These are phyloP conservation scores for Jasminum sambac DNA, from an alignment of 257 asterid genomes.

Conservation along the genomic window DNA sequence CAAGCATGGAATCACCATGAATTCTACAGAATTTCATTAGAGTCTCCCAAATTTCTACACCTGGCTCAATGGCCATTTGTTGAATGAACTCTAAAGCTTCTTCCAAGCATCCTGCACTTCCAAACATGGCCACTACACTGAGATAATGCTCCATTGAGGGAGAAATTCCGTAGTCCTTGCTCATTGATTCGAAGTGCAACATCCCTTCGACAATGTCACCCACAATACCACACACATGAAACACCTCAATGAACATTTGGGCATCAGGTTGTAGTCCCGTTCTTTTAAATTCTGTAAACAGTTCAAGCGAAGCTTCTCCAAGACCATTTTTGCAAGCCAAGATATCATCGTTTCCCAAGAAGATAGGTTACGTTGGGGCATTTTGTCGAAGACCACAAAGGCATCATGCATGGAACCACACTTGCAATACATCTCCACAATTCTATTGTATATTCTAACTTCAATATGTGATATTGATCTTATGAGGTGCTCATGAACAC, in stretches of 20 bases:
- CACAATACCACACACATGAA: conserved; percentile 58
- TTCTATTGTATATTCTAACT: conserved; percentile 48
- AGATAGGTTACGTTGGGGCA: conserved; percentile 61
- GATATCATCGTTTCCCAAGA: conserved; percentile 87
- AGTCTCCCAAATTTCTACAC: conserved; percentile 60
- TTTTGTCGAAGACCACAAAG: conserved; percentile 52
- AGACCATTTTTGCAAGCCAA: conserved; percentile 67
- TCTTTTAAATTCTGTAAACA: conserved; percentile 66
- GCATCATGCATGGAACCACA: conserved; percentile 77
- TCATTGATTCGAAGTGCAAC: conserved; percentile 77
- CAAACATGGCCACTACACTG: conserved; percentile 68
- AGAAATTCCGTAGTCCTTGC: conserved; percentile 52
- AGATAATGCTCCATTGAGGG: conserved; percentile 76
- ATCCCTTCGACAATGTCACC: conserved; percentile 67
- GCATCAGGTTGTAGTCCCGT: conserved; percentile 72
- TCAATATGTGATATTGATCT: conserved; percentile 48
- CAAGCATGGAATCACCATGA: conserved; percentile 74
- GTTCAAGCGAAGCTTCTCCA: conserved; percentile 65
- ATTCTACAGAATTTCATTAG: conserved; percentile 65
- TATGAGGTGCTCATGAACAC: conserved; percentile 56
- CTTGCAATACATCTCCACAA: conserved; percentile 67
- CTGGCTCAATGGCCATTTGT: conserved; percentile 62
- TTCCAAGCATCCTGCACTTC: conserved; percentile 63
- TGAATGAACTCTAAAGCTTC: conserved; percentile 82
- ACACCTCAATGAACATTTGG: conserved; percentile 61